Evolutionary conservation across 1,284 basidiomycete species (phyloP).

Genomic region (Peniophora sp.): DNA sequence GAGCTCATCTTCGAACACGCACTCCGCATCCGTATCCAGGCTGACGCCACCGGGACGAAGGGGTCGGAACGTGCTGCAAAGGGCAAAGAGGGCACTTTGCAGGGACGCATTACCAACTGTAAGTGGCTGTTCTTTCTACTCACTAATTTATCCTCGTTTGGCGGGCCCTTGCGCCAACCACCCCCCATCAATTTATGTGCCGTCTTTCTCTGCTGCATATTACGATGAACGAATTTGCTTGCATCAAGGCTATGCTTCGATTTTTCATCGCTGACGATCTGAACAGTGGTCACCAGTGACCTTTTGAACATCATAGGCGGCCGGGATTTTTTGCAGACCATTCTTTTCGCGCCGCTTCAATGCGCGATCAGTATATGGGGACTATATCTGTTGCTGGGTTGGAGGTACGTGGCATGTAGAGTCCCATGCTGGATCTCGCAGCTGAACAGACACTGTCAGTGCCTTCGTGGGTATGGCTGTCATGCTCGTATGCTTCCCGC

Average conservation of each 20-base stretch:
- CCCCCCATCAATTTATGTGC: no score
- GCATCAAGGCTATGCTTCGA: slow-evolving; percentile 13
- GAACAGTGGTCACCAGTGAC: slow-evolving; percentile 6
- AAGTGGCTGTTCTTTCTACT: slow-evolving; percentile 4
- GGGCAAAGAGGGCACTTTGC: slow-evolving; percentile 9
- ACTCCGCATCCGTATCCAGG: slow-evolving; percentile 60
- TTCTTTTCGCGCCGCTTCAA: slow-evolving; percentile 25
- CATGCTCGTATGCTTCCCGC: slow-evolving; percentile 46
- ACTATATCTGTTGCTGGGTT: slow-evolving; percentile 39
- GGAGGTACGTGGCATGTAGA: slow-evolving; percentile 25
- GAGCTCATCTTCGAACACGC: slow-evolving; percentile 68
- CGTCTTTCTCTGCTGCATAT: no score
- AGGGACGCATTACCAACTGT: slow-evolving; percentile 9
- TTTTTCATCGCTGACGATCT: slow-evolving; percentile 12
- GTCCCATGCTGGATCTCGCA: no score
- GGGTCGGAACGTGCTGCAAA: slow-evolving; percentile 10
- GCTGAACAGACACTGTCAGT: slow-evolving; percentile 12
- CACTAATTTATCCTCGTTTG: no score
- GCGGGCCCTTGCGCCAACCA: no score
- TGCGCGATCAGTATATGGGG: slow-evolving; percentile 32
- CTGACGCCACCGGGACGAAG: slow-evolving; percentile 25
- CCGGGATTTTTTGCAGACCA: slow-evolving; percentile 13
- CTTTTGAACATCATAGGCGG: slow-evolving; percentile 7
- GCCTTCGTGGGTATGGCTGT: slow-evolving; percentile 43
- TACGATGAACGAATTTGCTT: slow-evolving; percentile 11